phyloP scores from a whole-genome alignment of 495 filamentous ascomycete genomes.

The Xylaria palmicola region DNA sequence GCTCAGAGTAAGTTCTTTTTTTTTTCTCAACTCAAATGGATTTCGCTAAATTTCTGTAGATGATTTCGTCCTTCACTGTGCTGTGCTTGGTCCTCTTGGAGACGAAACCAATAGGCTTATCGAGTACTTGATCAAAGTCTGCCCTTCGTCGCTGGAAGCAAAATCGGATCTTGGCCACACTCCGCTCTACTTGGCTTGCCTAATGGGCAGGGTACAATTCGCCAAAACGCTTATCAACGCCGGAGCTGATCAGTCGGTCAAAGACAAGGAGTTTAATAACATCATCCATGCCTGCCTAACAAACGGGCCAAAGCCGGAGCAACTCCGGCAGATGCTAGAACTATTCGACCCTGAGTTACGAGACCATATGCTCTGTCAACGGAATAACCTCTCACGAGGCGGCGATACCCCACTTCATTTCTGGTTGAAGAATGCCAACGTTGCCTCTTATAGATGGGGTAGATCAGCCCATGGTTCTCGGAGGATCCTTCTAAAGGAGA shows the following conservation, averaged over 20 bases:
- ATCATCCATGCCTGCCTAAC: conserved; percentile 57
- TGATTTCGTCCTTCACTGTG: conserved; percentile 65
- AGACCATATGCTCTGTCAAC: conserved; percentile 37
- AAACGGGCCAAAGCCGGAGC: conserved; percentile 22
- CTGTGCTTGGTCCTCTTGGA: conserved; percentile 46
- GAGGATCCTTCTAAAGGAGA: conserved; percentile 3
- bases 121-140: conserved; percentile 57
- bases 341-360: conserved; percentile 53
- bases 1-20: conserved; percentile 46
- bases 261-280: conserved; percentile 54
- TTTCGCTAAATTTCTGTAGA: conserved; percentile 41
- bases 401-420: conserved; percentile 43
- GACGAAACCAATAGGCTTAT: conserved; percentile 52
- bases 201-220: conserved; percentile 46
- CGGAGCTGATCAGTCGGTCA: conserved; percentile 62
- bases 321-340: conserved; percentile 45
- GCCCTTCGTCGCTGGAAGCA: conserved; percentile 57
- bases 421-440: conserved; percentile 31
- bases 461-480: not conserved
- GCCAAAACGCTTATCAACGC: conserved; percentile 60
- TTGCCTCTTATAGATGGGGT: not conserved
- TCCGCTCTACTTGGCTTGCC: conserved; percentile 60
- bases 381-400: conserved; percentile 30
- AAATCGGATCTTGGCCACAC: conserved; percentile 57
- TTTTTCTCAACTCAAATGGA: conserved; percentile 23